Percentiles rank a stretch among this genome's conserved stretches.
phyloP scores from a whole-genome alignment of 495 filamentous ascomycete genomes.

The Penicillium odoratum region DNA sequence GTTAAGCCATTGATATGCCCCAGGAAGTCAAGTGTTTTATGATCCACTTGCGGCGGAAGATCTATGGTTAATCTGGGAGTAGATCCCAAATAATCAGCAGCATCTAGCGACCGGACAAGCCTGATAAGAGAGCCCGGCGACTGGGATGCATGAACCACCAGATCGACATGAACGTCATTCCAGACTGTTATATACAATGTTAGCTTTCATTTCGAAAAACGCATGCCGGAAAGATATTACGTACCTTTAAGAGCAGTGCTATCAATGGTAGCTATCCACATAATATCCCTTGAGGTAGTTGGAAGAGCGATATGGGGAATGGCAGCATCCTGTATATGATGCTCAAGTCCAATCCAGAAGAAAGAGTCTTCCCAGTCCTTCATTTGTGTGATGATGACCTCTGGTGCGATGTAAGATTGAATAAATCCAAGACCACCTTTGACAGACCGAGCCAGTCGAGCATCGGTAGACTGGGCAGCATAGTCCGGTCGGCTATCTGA shows the following conservation, averaged over 20 bases:
- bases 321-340: slow-evolving; percentile 39
- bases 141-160: slow-evolving; percentile 70
- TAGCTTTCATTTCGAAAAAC: slow-evolving; percentile 2
- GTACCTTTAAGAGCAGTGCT: slow-evolving; percentile 67
- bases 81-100: slow-evolving; percentile 70
- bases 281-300: slow-evolving; percentile 55
- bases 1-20: slow-evolving; percentile 66
- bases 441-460: slow-evolving; percentile 53
- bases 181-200: slow-evolving; percentile 54
- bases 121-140: slow-evolving; percentile 71
- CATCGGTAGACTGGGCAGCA: slow-evolving; percentile 46
- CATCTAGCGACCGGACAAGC: slow-evolving; percentile 68
- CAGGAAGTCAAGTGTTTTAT: slow-evolving; percentile 55
- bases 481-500: slow-evolving; percentile 52
- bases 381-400: slow-evolving; percentile 51
- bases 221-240: background rate
- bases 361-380: slow-evolving; percentile 45
- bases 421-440: slow-evolving; percentile 43
- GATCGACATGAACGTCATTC: slow-evolving; percentile 71
- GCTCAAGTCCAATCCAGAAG: slow-evolving; percentile 55
- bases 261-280: slow-evolving; percentile 77
- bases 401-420: slow-evolving; percentile 48
- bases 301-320: slow-evolving; percentile 69
- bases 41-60: slow-evolving; percentile 66
- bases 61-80: slow-evolving; percentile 77